Base-by-base conservation (phyloP, 176 grass and related monocot species). In the Cymbopogon citratus region DNA sequence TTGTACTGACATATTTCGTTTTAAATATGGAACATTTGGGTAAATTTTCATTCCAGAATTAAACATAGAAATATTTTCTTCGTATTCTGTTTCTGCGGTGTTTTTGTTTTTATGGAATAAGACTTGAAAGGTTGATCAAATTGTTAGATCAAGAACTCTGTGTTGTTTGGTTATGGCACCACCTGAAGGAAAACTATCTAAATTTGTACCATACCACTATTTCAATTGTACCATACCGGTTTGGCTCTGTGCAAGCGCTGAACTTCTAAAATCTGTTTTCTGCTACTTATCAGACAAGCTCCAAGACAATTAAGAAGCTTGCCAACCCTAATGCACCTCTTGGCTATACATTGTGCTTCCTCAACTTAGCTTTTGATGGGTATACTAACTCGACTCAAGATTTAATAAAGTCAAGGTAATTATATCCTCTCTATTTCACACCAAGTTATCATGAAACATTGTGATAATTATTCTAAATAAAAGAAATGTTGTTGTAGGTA, bases 301-400 rank as follows among this genome's bases (percentile, higher is more conserved):
- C 97, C 21, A 99, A 96, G 87, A 99, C 93, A 39, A 96, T 99
- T 77, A 99, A 87, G 75, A 99, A 96, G 89, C 91, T 99, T 75
- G 93, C 97, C 87, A 87, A 99, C 66, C 97, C 97, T 75, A 99
- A 99, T 85, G 97, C 91, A 3, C 93, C 93, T 78, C 85, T 99
- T 79, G 97, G 97, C 35, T 99, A 96, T 34, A 77, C 86, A 13
- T 82, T 99, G 79, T 99, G 97, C 87, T 99, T 99, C 75, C 77
- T 99, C n/a, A 99, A 99, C 56, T 95, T 99, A 87, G 91, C 89
- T 48, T 99, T 99, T 87, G 97, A 99, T 39, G 97, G 97, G 29
- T 99, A 96, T 64, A 99, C 97, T 27, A 99, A 99, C 52, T 91
- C 97, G 19, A 99, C 97, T 76, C 97, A 99, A 83, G 97, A 99